These are phyloP conservation scores for Trichosporon ovoides DNA, from an alignment of 1,284 basidiomycete species.

Conservation along the genomic window DNA sequence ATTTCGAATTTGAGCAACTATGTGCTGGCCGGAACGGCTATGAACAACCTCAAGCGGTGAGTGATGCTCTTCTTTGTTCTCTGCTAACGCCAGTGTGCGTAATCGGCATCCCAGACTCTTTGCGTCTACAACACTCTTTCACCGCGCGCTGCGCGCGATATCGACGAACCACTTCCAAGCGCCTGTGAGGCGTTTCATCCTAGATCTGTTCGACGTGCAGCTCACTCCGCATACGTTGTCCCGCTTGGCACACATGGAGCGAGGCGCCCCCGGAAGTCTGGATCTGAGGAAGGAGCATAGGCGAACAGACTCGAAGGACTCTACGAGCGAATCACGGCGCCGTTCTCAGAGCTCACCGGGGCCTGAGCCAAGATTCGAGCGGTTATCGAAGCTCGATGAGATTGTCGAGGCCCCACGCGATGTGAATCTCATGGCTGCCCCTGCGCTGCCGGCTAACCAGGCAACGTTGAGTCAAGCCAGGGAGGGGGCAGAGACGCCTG, in stretches of 20 bases:
- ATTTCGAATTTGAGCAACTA: conserved; percentile 94
- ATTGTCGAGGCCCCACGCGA: not conserved
- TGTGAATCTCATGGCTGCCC: too few species aligned
- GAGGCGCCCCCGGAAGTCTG: conserved; percentile 5
- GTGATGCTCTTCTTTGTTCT: conserved; percentile 24
- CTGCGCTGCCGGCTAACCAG: too few species aligned
- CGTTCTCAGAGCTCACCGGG: conserved; percentile 15
- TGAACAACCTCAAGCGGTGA: conserved; percentile 74
- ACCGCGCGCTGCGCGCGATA: conserved; percentile 75
- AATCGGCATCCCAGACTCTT: conserved; percentile 63
- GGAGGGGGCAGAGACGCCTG: too few species aligned
- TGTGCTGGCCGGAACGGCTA: conserved; percentile 88
- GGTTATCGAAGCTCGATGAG: not conserved
- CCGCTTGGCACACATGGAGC: conserved; percentile 31
- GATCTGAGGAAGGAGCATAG: not conserved
- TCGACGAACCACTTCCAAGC: conserved; percentile 82
- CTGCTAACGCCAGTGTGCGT: conserved; percentile 60
- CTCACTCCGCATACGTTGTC: conserved; percentile 48
- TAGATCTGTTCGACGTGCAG: conserved; percentile 84
- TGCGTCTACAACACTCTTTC: conserved; percentile 69
- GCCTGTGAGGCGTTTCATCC: conserved; percentile 81
- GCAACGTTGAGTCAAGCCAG: too few species aligned
- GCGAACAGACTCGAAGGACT: not conserved
- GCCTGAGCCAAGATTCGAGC: conserved; percentile 8
- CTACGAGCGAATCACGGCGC: conserved; percentile 8